Conservation (phyloP, 352 stramenopile genomes). For the Pythium coloratum region DNA sequence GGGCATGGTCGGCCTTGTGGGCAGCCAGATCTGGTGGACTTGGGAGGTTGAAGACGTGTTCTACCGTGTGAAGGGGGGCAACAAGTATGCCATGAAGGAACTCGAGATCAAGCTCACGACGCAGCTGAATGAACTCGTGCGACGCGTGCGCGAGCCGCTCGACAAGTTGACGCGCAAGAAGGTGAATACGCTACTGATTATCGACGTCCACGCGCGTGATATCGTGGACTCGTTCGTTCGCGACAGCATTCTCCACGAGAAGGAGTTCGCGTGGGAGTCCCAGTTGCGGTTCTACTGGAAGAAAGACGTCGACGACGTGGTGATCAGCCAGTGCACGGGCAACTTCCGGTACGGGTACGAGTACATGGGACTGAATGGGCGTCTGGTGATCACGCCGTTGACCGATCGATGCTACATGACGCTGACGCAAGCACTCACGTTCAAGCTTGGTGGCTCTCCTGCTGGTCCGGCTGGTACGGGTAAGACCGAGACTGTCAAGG, state of each 20-base stretch:
- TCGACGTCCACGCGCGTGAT: constrained; percentile 89
- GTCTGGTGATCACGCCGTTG: constrained; percentile 92
- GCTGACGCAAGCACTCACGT: constrained; percentile 91
- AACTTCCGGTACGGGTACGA: constrained; percentile 93
- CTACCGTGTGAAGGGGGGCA: constrained; percentile 79
- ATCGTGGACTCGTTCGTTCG: constrained; percentile 91
- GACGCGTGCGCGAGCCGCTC: constrained; percentile 87
- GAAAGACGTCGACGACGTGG: constrained; percentile 88
- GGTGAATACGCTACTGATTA: constrained; percentile 92
- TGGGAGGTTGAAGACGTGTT: constrained; percentile 95
- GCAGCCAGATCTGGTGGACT: constrained; percentile 94
- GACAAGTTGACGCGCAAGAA: constrained; percentile 89
- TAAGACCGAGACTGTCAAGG: constrained; percentile 94
- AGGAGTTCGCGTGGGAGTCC: constrained; percentile 90
- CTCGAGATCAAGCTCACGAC: constrained; percentile 87
- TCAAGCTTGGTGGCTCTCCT: constrained; percentile 90
- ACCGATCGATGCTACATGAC: constrained; percentile 95
- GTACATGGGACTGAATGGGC: constrained; percentile 92
- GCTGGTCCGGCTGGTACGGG: constrained; percentile 89
- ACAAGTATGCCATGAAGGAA: constrained; percentile 95
- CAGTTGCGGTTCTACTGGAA: constrained; percentile 91
- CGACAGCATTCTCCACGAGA: constrained; percentile 89
- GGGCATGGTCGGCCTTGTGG: constrained; percentile 91
- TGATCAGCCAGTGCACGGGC: constrained; percentile 91
- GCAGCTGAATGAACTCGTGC: constrained; percentile 91